phyloP scores from a whole-genome alignment of 1,139 yeast species.

The Diutina scorzettiae region DNA sequence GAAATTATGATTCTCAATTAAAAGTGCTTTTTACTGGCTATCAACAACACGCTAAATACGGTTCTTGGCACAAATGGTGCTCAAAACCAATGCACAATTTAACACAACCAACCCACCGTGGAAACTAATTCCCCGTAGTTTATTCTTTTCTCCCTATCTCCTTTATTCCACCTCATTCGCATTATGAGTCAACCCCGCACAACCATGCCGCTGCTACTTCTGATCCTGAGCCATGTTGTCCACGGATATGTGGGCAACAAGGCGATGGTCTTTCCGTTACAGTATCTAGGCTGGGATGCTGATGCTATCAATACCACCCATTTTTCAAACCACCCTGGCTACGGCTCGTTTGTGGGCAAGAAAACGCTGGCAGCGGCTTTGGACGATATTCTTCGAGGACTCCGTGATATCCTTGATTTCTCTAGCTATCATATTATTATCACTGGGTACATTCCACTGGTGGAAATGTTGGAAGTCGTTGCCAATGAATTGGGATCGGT shows the following conservation, averaged over 20 bases:
- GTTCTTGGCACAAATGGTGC: too few relatives aligned
- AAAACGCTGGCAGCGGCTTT: constrained; percentile 7
- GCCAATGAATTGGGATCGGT: constrained; percentile 23
- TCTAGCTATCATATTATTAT: constrained; percentile 45
- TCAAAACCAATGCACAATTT: too few relatives aligned
- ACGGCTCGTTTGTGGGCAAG: constrained; percentile 33
- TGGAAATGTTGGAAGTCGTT: constrained; percentile 36
- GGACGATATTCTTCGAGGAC: constrained; percentile 8
- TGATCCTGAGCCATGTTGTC: constrained; percentile 69
- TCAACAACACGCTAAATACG: too few relatives aligned
- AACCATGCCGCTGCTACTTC: constrained; percentile 14
- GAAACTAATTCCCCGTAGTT: too few relatives aligned
- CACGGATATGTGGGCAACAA: constrained; percentile 83
- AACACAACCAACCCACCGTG: too few relatives aligned
- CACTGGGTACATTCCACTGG: constrained; percentile 65
- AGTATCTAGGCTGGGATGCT: constrained; percentile 73
- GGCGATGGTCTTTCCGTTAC: constrained; percentile 73
- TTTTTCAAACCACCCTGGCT: constrained; percentile 76
- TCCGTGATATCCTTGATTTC: constrained; percentile 10
- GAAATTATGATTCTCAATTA: too few relatives aligned
- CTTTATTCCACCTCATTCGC: too few relatives aligned
- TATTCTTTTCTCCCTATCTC: too few relatives aligned
- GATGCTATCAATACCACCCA: constrained; percentile 73
- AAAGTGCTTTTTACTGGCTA: too few relatives aligned
- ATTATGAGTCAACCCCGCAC: too few relatives aligned